Conservation (phyloP, 345 rosid species). For the Lepidium didymum region DNA sequence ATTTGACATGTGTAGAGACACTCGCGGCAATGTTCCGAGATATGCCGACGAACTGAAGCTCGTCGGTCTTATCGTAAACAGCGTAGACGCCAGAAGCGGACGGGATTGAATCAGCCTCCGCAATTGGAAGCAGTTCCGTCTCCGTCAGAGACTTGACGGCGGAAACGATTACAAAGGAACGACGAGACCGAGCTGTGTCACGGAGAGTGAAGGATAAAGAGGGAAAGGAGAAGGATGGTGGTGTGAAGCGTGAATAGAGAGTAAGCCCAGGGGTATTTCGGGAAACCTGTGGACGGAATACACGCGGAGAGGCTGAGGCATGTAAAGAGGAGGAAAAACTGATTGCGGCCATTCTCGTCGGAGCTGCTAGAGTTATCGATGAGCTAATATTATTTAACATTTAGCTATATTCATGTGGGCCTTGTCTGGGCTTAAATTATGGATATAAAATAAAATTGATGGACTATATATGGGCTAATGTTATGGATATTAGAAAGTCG, state of each 20-base stretch:
- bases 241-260: conserved; percentile 34
- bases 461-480: background rate
- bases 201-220: conserved; percentile 37
- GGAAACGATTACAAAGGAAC: conserved; percentile 21
- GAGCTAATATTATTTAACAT: background rate
- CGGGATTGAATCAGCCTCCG: conserved; percentile 38
- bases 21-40: conserved; percentile 74
- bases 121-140: conserved; percentile 33
- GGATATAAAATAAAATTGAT: background rate
- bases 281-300: conserved; percentile 20
- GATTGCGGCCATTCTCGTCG: conserved; percentile 44
- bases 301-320: conserved; percentile 31
- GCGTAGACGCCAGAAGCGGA: conserved; percentile 74
- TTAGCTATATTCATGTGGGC: background rate
- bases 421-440: background rate
- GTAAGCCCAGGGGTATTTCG: conserved; percentile 35
- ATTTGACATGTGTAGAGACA: conserved; percentile 51
- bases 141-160: conserved; percentile 50
- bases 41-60: conserved; percentile 80
- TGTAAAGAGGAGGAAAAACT: conserved; percentile 31
- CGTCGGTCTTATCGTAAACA: conserved; percentile 51
- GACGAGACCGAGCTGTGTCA: conserved; percentile 27
- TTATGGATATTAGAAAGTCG: no score
- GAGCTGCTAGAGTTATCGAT: background rate
- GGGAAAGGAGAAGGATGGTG: conserved; percentile 29